A percentile compares a stretch with the other conserved stretches of the same genome.
Conservation (phyloP, 495 filamentous ascomycete species). For the Penicillium canescens region DNA sequence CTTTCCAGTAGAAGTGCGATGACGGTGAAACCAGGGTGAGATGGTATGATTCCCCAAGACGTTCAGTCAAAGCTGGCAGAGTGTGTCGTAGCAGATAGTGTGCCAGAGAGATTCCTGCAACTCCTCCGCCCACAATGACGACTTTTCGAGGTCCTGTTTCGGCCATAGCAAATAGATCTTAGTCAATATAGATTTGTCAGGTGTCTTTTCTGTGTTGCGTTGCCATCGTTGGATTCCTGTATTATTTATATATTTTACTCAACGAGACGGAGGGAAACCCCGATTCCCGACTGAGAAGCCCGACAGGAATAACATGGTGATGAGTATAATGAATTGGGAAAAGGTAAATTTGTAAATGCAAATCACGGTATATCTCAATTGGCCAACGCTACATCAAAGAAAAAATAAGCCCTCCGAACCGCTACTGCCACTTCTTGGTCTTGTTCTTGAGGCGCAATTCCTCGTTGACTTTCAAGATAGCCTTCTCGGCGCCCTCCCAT, state of each 20-base stretch:
- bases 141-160: neutral
- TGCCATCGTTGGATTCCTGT: no score
- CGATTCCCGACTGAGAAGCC: no score
- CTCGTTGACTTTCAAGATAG: neutral
- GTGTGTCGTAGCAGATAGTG: neutral
- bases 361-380: neutral
- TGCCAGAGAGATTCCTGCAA: neutral
- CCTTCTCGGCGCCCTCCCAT: slow-evolving; percentile 7
- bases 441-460: neutral
- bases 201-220: no score
- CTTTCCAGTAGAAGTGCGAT: neutral
- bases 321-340: no score
- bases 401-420: neutral
- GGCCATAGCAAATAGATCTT: neutral
- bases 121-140: neutral
- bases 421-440: slow-evolving; percentile 1
- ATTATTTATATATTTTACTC: no score
- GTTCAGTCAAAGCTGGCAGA: neutral
- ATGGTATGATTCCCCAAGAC: neutral
- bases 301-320: no score
- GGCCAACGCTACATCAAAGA: neutral
- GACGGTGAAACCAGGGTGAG: neutral
- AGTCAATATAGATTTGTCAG: no score
- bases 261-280: no score
- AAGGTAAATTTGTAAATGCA: neutral